Evolutionary conservation across 1,284 basidiomycete genomes (phyloP).

Genomic region (Ganoderma leucocontextum): DNA sequence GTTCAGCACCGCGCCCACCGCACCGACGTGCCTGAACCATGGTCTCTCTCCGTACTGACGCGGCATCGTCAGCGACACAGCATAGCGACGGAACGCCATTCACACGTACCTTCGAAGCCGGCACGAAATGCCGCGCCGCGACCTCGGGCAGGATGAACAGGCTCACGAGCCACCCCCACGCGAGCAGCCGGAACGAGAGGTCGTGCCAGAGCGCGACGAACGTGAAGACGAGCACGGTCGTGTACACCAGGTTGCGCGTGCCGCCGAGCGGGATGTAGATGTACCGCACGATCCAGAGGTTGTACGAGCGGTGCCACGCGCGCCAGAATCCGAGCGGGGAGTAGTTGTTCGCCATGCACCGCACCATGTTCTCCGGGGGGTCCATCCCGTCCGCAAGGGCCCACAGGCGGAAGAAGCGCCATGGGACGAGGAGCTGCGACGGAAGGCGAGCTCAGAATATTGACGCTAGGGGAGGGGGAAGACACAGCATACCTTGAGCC

Average conservation of each 20-base stretch:
- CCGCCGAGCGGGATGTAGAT: slow-evolving; percentile 97
- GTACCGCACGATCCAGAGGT: slow-evolving; percentile 96
- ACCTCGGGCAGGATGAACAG: slow-evolving; percentile 93
- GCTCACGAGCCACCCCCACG: slow-evolving; percentile 97
- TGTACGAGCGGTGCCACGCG: slow-evolving; percentile 96
- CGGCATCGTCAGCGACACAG: background rate
- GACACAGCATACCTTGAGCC: slow-evolving; percentile 82
- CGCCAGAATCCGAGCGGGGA: slow-evolving; percentile 95
- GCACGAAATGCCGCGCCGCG: slow-evolving; percentile 65
- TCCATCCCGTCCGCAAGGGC: slow-evolving; percentile 90
- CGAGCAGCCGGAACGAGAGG: slow-evolving; percentile 85
- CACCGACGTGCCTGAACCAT: slow-evolving; percentile 93
- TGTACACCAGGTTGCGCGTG: slow-evolving; percentile 66
- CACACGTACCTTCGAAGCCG: slow-evolving; percentile 67
- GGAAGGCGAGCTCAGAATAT: slow-evolving; percentile 3
- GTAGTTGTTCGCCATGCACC: slow-evolving; percentile 99
- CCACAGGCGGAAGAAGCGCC: slow-evolving; percentile 98
- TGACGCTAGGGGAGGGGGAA: background rate
- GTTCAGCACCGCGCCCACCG: slow-evolving; percentile 87
- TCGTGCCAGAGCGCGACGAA: slow-evolving; percentile 99
- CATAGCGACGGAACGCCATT: background rate
- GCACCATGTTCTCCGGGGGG: slow-evolving; percentile 98
- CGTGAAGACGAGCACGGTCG: slow-evolving; percentile 88
- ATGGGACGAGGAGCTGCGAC: slow-evolving; percentile 88
- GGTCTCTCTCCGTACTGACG: slow-evolving; percentile 66